Evolutionary conservation across 2,329 filamentous ascomycete genomes (phyloP).

Genomic region (Aspergillus pseudoglaucus): DNA sequence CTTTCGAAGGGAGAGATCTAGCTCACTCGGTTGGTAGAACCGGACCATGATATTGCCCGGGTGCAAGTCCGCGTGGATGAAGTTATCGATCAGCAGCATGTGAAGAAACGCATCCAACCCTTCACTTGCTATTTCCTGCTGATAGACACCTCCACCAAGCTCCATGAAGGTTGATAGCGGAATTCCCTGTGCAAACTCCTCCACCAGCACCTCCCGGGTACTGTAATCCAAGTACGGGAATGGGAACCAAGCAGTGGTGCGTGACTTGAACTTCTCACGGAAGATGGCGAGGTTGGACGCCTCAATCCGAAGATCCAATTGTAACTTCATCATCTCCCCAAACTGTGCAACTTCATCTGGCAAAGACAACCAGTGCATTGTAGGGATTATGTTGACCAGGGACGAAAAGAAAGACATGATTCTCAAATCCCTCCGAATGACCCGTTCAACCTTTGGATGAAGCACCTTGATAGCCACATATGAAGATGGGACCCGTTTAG

Average conservation of each 20-base stretch:
- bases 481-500: constrained; percentile 75
- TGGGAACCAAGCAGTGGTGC: constrained; percentile 93
- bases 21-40: constrained; percentile 77
- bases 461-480: constrained; percentile 96
- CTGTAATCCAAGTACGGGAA: constrained; percentile 90
- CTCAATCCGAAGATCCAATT: constrained; percentile 91
- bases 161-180: constrained; percentile 85
- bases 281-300: constrained; percentile 82
- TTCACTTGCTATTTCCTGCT: constrained; percentile 89
- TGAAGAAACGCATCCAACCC: constrained; percentile 91
- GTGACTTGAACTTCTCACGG: constrained; percentile 79
- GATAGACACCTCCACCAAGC: constrained; percentile 85
- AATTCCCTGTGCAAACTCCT: constrained; percentile 93
- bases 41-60: constrained; percentile 99
- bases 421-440: constrained; percentile 78
- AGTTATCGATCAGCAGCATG: constrained; percentile 96
- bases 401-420: constrained; percentile 93
- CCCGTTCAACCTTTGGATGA: constrained; percentile 83
- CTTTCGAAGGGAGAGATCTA: constrained; percentile 54
- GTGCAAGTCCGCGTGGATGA: constrained; percentile 92
- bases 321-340: constrained; percentile 97
- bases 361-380: constrained; percentile 93
- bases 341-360: constrained; percentile 93
- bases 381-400: constrained; percentile 77
- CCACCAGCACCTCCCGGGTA: constrained; percentile 83